These are phyloP conservation scores for Hymenoscyphus infarciens DNA, from an alignment of 2,329 filamentous ascomycete genomes.

Conservation along the genomic window DNA sequence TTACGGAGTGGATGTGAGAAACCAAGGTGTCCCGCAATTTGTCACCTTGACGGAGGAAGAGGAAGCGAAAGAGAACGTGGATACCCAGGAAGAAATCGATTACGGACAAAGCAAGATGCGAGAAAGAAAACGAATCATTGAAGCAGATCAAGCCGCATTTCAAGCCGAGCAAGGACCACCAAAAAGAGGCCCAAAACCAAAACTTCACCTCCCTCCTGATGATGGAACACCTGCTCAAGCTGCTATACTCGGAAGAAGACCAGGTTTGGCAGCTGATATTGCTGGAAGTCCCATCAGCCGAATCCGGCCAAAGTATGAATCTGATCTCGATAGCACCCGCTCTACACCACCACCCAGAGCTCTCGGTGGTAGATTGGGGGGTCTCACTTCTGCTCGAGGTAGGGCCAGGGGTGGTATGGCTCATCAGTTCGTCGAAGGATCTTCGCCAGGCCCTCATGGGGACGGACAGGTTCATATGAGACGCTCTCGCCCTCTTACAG, in stretches of 20 bases:
- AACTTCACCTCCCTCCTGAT: slow-evolving; percentile 36
- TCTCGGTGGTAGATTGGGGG: slow-evolving; percentile 35
- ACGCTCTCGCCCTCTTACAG: slow-evolving; percentile 72
- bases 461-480: slow-evolving; percentile 40
- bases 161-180: slow-evolving; percentile 44
- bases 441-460: slow-evolving; percentile 55
- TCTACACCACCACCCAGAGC: slow-evolving; percentile 48
- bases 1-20: slow-evolving; percentile 60
- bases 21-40: slow-evolving; percentile 67
- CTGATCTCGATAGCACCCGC: slow-evolving; percentile 50
- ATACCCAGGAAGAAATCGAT: slow-evolving; percentile 63
- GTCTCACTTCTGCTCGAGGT: slow-evolving; percentile 26
- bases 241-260: slow-evolving; percentile 55
- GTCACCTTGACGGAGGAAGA: slow-evolving; percentile 63
- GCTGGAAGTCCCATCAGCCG: slow-evolving; percentile 42
- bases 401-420: slow-evolving; percentile 49
- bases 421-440: slow-evolving; percentile 58
- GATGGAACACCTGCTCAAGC: slow-evolving; percentile 48
- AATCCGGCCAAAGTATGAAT: slow-evolving; percentile 61
- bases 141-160: slow-evolving; percentile 60
- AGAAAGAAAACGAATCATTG: slow-evolving; percentile 70
- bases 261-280: slow-evolving; percentile 48
- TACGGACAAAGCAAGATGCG: slow-evolving; percentile 72
- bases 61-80: slow-evolving; percentile 67
- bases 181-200: slow-evolving; percentile 48